Base-by-base conservation (phyloP, 1,284 basidiomycete genomes). In the Neolentinus lepideus region DNA sequence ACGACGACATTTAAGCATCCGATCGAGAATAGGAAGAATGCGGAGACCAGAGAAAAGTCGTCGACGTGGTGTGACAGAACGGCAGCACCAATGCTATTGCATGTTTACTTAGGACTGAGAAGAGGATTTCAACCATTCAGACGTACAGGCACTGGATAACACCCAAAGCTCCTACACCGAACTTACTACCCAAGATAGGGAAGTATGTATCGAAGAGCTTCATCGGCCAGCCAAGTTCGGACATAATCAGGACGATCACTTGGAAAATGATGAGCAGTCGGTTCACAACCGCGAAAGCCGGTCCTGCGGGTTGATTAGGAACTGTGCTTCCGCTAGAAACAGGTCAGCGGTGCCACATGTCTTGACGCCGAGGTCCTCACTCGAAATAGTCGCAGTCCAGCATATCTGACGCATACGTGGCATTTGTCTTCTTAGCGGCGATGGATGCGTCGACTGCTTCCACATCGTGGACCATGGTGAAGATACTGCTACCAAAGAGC, bases 241-340 rank as follows among this genome's bases (percentile, higher is more conserved):
- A 81, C 48, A 85, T 61, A 52, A 92, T 67, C 56, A 94, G 80
- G 35, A 92, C 75, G 59, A 92, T 64, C 52, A 81, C 77, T 67
- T 92, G 88, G 69, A 85, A 81, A 59, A 92, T 77, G 72, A 94
- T 90, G 64, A 94, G 80, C 36, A 94, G 71, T 21, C 90, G 78
- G 66, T 90, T 88, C 54, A 94, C 74, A 52, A 94, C 84, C 1
- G 90, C 86, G 88, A 91, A 94, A 70, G 94, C 93, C 1, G 81
- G 82, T 16, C 92, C 92, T 2, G 88, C 92, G 50, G 90, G 75
- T 69, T 95, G 90, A 65, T 92, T 89, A 0, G 92, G 91, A 2
- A 94, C 88, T 1, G 90, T 88, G 67, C 84, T 88, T 57, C 77
- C 75, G 56, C 87, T 90, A 59, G 3, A 26, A 12, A 50, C 16